Evolutionary conservation across 2,329 filamentous ascomycete genomes (phyloP).

Genomic region (Calonectria henricotiae): DNA sequence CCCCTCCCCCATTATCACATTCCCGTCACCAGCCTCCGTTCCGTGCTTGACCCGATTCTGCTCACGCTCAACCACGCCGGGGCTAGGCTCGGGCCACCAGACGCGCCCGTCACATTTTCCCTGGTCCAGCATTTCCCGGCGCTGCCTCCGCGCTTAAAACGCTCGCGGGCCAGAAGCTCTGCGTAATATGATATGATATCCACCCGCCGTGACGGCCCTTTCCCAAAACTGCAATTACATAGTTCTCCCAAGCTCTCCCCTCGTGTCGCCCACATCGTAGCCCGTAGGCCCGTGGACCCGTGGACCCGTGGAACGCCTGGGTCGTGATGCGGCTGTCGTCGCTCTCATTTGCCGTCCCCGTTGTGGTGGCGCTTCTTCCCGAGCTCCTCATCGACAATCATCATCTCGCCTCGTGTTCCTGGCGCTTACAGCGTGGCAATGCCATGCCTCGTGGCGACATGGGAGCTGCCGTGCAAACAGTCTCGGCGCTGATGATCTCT

Average conservation of each 20-base stretch:
- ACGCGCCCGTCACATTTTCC: constrained; percentile 39
- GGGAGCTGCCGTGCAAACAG: neutral
- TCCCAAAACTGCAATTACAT: constrained; percentile 44
- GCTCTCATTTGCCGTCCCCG: constrained; percentile 19
- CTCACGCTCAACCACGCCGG: constrained; percentile 36
- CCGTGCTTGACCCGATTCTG: constrained; percentile 13
- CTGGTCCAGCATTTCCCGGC: neutral
- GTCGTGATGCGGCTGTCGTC: neutral
- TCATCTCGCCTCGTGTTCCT: constrained; percentile 19
- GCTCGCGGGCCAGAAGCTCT: neutral
- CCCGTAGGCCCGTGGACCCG: neutral
- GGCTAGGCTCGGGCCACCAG: constrained; percentile 43
- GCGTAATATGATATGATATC: constrained; percentile 42
- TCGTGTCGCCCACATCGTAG: constrained; percentile 1
- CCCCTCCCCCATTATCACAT: constrained; percentile 17
- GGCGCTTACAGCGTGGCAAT: constrained; percentile 20
- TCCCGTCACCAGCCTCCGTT: constrained; percentile 25
- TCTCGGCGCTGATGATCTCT: neutral
- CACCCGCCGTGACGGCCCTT: constrained; percentile 43
- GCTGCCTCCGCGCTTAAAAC: constrained; percentile 47
- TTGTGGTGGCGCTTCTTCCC: constrained; percentile 14
- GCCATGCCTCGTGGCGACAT: constrained; percentile 3
- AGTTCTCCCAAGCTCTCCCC: constrained; percentile 37
- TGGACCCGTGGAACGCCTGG: neutral
- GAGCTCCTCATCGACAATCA: constrained; percentile 13